A percentile compares a stretch with the other conserved stretches of the same genome.
phyloP scores from a whole-genome alignment of 768 basidiomycete genomes.

The Collybiopsis confluens region DNA sequence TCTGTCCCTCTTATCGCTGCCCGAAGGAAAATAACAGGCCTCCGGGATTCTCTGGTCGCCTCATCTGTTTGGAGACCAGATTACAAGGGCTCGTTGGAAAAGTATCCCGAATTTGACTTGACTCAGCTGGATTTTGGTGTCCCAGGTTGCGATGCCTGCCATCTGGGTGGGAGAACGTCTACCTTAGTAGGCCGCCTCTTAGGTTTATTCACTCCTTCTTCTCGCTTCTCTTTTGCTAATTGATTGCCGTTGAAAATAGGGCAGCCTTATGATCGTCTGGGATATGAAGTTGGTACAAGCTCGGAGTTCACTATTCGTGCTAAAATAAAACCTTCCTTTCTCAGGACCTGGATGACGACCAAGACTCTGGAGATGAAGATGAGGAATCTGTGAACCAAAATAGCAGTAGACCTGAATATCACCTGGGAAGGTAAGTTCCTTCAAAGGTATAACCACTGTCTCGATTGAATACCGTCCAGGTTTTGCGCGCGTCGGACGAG shows the following conservation, averaged over 20 bases:
- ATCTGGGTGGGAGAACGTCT: slow-evolving; percentile 66
- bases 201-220: no score
- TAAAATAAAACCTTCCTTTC: no score
- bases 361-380: slow-evolving; percentile 21
- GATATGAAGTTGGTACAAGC: slow-evolving; percentile 50
- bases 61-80: slow-evolving; percentile 81
- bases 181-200: slow-evolving; percentile 53
- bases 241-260: slow-evolving; percentile 36
- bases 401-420: slow-evolving; percentile 35
- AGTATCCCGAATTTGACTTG: slow-evolving; percentile 61
- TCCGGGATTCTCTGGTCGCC: slow-evolving; percentile 71
- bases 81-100: slow-evolving; percentile 63
- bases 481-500: slow-evolving; percentile 70
- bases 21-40: slow-evolving; percentile 66
- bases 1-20: slow-evolving; percentile 60
- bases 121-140: slow-evolving; percentile 48
- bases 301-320: slow-evolving; percentile 4
- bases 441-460: no score
- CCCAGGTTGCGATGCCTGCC: slow-evolving; percentile 79
- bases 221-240: no score
- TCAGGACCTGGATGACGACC: slow-evolving; percentile 15
- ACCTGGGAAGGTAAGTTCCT: slow-evolving; percentile 45
- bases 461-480: slow-evolving; percentile 16
- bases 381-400: not conserved
- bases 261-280: slow-evolving; percentile 61